Conservation (phyloP, 1,139 yeast genomes). For the Yamadazyma aaseri region DNA sequence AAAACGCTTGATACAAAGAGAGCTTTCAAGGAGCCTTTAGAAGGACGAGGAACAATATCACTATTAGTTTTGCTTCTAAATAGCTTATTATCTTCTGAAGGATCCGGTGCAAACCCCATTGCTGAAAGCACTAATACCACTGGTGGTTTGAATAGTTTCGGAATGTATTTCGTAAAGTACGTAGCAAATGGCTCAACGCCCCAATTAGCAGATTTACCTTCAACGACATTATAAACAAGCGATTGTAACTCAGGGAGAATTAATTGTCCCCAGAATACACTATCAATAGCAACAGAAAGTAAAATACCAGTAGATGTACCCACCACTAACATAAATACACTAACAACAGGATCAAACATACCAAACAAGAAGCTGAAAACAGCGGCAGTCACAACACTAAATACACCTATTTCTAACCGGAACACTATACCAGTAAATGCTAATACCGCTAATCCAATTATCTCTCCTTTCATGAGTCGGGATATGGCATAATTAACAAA, state of each 20-base stretch:
- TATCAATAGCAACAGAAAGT: conserved; percentile 57
- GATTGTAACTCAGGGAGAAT: conserved; percentile 73
- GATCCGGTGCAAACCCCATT: conserved; percentile 43
- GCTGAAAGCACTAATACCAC: conserved; percentile 47
- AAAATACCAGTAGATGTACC: conserved; percentile 58
- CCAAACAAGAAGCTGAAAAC: conserved; percentile 41
- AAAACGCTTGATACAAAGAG: conserved; percentile 44
- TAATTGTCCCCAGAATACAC: conserved; percentile 67
- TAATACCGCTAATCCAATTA: conserved; percentile 55
- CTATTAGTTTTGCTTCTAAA: conserved; percentile 21
- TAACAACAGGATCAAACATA: conserved; percentile 32
- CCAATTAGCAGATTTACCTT: conserved; percentile 77
- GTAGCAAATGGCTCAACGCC: conserved; percentile 75
- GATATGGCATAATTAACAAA: conserved; percentile 58
- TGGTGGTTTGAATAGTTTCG: conserved; percentile 61
- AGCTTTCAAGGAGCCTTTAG: conserved; percentile 35
- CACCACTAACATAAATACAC: conserved; percentile 39
- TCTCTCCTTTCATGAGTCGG: conserved; percentile 49
- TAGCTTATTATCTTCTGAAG: conserved; percentile 27
- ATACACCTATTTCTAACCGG: conserved; percentile 67
- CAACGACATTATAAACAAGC: conserved; percentile 68
- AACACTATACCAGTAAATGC: conserved; percentile 68
- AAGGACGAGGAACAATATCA: conserved; percentile 33
- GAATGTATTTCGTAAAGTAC: conserved; percentile 52
- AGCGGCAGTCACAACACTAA: conserved; percentile 47